Percentiles rank a stretch among this genome's conserved stretches.
These are phyloP conservation scores for Kalaharituber pfeilii DNA, from an alignment of 2,329 filamentous ascomycete species.

Conservation along the genomic window DNA sequence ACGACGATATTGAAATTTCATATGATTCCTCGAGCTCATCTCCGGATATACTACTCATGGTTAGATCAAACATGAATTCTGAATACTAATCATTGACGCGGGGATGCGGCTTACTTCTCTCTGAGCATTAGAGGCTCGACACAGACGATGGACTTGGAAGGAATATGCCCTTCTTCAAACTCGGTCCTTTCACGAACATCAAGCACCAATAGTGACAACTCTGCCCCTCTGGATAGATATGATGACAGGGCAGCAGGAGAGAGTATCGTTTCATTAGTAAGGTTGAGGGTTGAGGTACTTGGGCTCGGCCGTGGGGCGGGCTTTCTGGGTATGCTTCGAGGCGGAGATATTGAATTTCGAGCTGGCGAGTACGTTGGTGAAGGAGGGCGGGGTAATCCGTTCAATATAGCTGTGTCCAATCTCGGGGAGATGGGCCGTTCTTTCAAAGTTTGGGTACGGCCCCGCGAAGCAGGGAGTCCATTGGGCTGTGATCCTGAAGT, in stretches of 20 bases:
- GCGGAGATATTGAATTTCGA: not conserved
- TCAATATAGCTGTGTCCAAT: not conserved
- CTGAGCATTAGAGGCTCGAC: slow-evolving; percentile 67
- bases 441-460: not conserved
- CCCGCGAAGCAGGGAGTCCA: not conserved
- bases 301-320: slow-evolving; percentile 15
- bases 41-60: slow-evolving; percentile 38
- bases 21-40: slow-evolving; percentile 48
- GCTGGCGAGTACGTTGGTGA: not conserved
- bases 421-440: not conserved
- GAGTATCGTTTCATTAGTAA: slow-evolving; percentile 32
- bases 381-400: slow-evolving; percentile 3
- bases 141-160: slow-evolving; percentile 67
- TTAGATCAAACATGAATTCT: too few species aligned
- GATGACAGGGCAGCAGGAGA: slow-evolving; percentile 45
- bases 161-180: slow-evolving; percentile 80
- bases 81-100: slow-evolving; percentile 2
- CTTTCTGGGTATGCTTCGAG: not conserved
- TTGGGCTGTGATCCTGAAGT: not conserved
- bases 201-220: slow-evolving; percentile 58
- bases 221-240: slow-evolving; percentile 41
- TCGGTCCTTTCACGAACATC: slow-evolving; percentile 66
- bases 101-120: slow-evolving; percentile 40
- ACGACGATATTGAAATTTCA: slow-evolving; percentile 45
- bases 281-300: slow-evolving; percentile 26